Conservation (phyloP, 495 filamentous ascomycete genomes). For the Daldinia childiae region DNA sequence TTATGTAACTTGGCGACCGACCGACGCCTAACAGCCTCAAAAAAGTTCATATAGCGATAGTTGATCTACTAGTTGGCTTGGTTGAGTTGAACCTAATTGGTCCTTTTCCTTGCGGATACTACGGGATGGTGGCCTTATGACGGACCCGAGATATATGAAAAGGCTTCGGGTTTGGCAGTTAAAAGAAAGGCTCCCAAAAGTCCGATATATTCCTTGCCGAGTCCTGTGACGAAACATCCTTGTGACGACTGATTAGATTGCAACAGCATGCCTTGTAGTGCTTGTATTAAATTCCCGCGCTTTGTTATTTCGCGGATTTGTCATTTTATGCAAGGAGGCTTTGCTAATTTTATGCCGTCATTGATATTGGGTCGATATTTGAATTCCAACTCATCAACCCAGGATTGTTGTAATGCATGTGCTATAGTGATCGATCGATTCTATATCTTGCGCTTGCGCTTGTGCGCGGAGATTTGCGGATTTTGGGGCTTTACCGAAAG, state of each 20-base stretch:
- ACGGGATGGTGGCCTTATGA: constrained; percentile 19
- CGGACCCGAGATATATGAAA: constrained; percentile 14
- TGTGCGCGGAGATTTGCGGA: constrained; percentile 27
- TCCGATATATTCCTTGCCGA: constrained; percentile 15
- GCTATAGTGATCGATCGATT: constrained; percentile 28
- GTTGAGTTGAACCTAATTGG: constrained; percentile 2
- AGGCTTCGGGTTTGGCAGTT: constrained; percentile 9
- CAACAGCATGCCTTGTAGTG: not conserved
- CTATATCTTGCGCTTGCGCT: constrained; percentile 1
- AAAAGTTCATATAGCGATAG: not conserved
- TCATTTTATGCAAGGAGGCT: constrained; percentile 32
- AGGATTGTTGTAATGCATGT: constrained; percentile 24
- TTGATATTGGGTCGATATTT: not conserved
- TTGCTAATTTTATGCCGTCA: constrained; percentile 27
- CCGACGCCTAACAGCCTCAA: not conserved
- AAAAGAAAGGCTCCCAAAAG: constrained; percentile 6
- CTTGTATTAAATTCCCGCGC: constrained; percentile 3
- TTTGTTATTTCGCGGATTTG: constrained; percentile 23
- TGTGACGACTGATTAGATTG: constrained; percentile 24
- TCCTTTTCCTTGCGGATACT: constrained; percentile 2
- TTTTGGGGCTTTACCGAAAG: constrained; percentile 1
- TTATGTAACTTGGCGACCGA: not conserved
- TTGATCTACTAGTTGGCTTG: not conserved
- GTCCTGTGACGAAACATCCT: constrained; percentile 19
- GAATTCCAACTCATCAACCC: not conserved